Evolutionary conservation across 495 filamentous ascomycete genomes (phyloP).

Genomic region (Aspergillus incahuasiensis): DNA sequence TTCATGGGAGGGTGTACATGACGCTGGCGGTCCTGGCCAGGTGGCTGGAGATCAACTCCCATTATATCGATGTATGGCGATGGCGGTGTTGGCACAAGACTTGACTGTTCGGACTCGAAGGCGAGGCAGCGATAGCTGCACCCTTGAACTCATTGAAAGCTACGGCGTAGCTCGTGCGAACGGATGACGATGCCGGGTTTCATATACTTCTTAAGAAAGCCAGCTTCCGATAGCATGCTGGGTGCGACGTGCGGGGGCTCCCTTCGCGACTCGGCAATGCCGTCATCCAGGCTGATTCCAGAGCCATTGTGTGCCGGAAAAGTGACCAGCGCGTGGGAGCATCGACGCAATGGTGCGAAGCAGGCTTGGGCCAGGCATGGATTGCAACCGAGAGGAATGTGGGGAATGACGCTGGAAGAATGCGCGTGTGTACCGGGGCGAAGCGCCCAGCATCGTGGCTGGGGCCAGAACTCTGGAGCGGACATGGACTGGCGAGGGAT

Average conservation of each 20-base stretch:
- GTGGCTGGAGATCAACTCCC: conserved; percentile 18
- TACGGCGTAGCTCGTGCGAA: too few species aligned
- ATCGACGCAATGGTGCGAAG: neutral
- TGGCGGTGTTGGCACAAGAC: neutral
- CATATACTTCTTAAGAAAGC: neutral
- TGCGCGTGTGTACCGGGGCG: neutral
- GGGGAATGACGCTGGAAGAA: conserved; percentile 12
- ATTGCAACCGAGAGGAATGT: conserved; percentile 19
- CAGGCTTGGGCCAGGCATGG: neutral
- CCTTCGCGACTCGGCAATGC: conserved; percentile 7
- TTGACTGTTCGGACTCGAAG: neutral
- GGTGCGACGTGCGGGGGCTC: neutral
- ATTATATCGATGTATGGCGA: conserved; percentile 4
- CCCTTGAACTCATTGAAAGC: neutral
- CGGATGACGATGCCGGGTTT: neutral
- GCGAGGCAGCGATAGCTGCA: conserved; percentile 5
- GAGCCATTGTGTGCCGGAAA: conserved; percentile 1
- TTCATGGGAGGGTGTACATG: conserved; percentile 34
- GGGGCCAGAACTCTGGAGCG: neutral
- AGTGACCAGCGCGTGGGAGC: neutral
- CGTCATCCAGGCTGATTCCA: conserved; percentile 17
- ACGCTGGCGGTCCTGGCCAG: conserved; percentile 21
- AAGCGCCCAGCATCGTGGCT: neutral
- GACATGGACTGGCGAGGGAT: neutral
- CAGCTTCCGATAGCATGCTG: neutral